Base-by-base conservation (phyloP, 176 grass and related monocot species). In the Hordeum marinum region DNA sequence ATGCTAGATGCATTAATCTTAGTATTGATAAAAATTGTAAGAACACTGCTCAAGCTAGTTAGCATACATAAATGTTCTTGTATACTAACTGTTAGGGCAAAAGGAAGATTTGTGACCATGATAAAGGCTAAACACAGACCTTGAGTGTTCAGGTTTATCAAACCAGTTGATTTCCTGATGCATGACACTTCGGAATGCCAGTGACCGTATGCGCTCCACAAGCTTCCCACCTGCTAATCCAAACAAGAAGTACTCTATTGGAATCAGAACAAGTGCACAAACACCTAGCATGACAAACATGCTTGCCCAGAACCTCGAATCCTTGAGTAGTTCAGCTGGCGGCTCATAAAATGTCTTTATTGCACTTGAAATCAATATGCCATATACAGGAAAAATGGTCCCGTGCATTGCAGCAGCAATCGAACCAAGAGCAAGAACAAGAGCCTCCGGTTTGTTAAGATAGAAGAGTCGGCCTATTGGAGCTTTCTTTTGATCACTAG, bases 81-180 rank as follows among this genome's bases (percentile, higher is more conserved):
- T 45, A 29, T 17, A 24, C 31, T 79, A 34, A 42, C 64, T 75
- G 46, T 58, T 67, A 68, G 37, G 21, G 64, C 15, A 80, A 46
- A 68, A 48, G 42, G 42, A 26, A 76, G 11, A 36, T 83, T 81
- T 12, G 11, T 83, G 41, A 35, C 24, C 79, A 77, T 43, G 26
- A 39, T 57, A 66, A 63, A 63, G n/a, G 12, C 8, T 69, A 21
- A 36, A 36, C 40, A 48, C 77, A 23, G 3, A 93, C 95, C 92
- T 93, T 0, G 95, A 97, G 90, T 97, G 91, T 82, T 87, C 42
- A 82, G 90, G 95, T 43, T 90, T 92, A 80, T 98, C 95, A 72
- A 95, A 98, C 95, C 92, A 95, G 45, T 87, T 88, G 23, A 94
- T 98, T 12, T 98, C 95, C 81, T 93, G 92, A 69, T 89, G 81